These are phyloP conservation scores for Collybiopsis confluens DNA, from an alignment of 768 basidiomycete genomes.

Conservation along the genomic window DNA sequence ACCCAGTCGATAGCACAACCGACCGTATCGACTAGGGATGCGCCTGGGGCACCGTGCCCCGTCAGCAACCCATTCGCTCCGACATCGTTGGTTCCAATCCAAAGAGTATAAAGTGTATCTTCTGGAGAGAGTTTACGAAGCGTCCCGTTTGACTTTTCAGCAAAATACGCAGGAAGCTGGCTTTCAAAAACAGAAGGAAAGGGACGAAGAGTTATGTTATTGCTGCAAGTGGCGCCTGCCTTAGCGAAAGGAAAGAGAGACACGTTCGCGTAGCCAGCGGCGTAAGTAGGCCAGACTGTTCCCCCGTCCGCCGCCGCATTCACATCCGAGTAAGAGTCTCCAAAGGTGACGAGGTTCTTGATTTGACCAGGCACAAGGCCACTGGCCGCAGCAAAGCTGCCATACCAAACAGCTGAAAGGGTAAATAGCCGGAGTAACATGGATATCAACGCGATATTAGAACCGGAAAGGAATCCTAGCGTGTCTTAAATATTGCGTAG, in stretches of 20 bases:
- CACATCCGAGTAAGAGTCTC: conserved; percentile 46
- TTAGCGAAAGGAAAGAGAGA: conserved; percentile 51
- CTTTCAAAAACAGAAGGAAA: conserved; percentile 57
- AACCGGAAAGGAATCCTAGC: no score
- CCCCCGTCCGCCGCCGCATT: conserved; percentile 22
- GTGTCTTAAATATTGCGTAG: no score
- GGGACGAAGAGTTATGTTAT: conserved; percentile 52
- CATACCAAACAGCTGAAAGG: not conserved
- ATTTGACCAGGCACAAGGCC: conserved; percentile 24
- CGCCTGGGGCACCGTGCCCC: conserved; percentile 13
- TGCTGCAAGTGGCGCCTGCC: conserved; percentile 64
- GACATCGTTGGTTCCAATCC: conserved; percentile 65
- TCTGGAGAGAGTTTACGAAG: conserved; percentile 29
- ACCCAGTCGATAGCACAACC: conserved; percentile 40
- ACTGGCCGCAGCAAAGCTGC: not conserved
- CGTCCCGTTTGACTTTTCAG: conserved; percentile 36
- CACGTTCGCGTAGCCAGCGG: conserved; percentile 34
- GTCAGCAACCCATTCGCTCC: conserved; percentile 8
- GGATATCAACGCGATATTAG: not conserved
- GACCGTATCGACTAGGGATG: conserved; percentile 39
- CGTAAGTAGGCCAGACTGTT: conserved; percentile 41
- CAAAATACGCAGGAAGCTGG: conserved; percentile 51
- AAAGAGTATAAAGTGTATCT: conserved; percentile 59
- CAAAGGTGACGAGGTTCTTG: conserved; percentile 42
- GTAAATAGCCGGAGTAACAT: not conserved